Evolutionary conservation across 345 rosid genomes (phyloP), one percentile per base, ranked within the genome.

Genomic region (Eutrema japonicum): DNA sequence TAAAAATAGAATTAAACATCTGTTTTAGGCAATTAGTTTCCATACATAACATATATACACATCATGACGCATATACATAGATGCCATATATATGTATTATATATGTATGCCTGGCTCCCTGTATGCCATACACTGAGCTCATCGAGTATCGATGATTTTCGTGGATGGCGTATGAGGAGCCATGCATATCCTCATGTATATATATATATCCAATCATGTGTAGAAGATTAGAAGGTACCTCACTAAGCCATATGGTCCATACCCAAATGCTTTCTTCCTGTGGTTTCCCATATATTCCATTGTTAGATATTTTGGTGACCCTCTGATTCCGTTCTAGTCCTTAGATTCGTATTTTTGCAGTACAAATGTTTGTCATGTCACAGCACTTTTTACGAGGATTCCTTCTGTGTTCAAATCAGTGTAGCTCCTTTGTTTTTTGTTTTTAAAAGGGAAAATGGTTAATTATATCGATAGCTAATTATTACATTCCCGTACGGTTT

Each of bases 91-190:
- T 35, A 26, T 67, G 70, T 66, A 27, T 46, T 53, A 47, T 66
- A 69, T 71, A 29, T 72, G 77, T 87, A 81, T 89, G 96, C 97
- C 97, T 92, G 97, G 97, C 97, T 92, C 97, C 97, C 97, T 92
- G 97, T 92, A 92, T 92, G 97, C 97, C 97, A 92, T 89, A 82
- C 80, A 85, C 83, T 76, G 77, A 83, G 85, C 83, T 77, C 86
- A 81, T 76, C 96, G 74, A 77, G 75, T 22, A 52, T 75, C 92
- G 93, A 76, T 76, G 90, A 87, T 83, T 90, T 86, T 82, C 79
- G 90, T 83, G 93, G 85, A 89, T 92, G 97, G 97, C 97, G 96
- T 92, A 92, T 92, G 97, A 88, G 97, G 97, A 89, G 97, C 97
- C 97, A 89, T 86, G 97, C 97, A 92, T 92, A 90, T 70, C 48